These are phyloP conservation scores for grape (Vitis vinifera) DNA, from an alignment of 164 flowering plant genomes.

Conservation along the genomic window ASM3070453v1 NC_081820.1:1719501-1720000, in stretches of 20 bases:
- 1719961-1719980: slow-evolving; percentile 46
- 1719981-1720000: slow-evolving; percentile 27
- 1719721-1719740: slow-evolving; percentile 2
- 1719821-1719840: slow-evolving; percentile 60
- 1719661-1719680: slow-evolving; percentile 75
- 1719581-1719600: slow-evolving; percentile 82
- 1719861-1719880: slow-evolving; percentile 57
- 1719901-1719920: slow-evolving; percentile 37
- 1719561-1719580: slow-evolving; percentile 90
- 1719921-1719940: slow-evolving; percentile 39
- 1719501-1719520: too few relatives aligned
- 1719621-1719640: slow-evolving; percentile 55
- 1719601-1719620: slow-evolving; percentile 86
- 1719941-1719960: slow-evolving; percentile 19
- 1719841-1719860: slow-evolving; percentile 84
- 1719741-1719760: not conserved
- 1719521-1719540: not conserved
- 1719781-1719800: slow-evolving; percentile 57
- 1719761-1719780: not conserved
- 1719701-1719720: slow-evolving; percentile 70
- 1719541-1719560: slow-evolving; percentile 11
- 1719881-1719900: slow-evolving; percentile 48
- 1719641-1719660: slow-evolving; percentile 98
- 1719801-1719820: slow-evolving; percentile 81
- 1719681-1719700: slow-evolving; percentile 88